Evolutionary conservation across 2,329 filamentous ascomycete genomes (phyloP).

Genomic region (Calonectria honghensis): DNA sequence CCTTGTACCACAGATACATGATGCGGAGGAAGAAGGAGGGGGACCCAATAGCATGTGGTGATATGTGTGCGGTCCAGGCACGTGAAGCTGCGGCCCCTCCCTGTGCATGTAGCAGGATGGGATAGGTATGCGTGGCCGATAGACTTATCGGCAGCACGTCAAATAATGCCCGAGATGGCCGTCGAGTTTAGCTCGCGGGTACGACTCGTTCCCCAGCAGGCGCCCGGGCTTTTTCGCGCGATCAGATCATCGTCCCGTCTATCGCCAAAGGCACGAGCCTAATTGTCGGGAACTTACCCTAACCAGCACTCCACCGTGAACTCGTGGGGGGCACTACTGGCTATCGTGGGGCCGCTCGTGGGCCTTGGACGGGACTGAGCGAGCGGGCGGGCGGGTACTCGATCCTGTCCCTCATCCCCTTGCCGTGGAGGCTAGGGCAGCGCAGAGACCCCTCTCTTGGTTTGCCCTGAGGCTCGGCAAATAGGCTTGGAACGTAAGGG

Average conservation of each 20-base stretch:
- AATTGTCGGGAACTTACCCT: not conserved
- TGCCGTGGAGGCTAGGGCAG: conserved; percentile 2
- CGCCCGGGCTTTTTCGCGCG: not conserved
- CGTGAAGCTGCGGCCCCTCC: not conserved
- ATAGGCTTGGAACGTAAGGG: not conserved
- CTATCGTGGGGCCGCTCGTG: conserved; percentile 8
- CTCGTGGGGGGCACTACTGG: conserved; percentile 5
- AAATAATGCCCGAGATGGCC: not conserved
- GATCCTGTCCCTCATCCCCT: not conserved
- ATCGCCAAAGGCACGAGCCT: conserved; percentile 1
- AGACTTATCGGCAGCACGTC: not conserved
- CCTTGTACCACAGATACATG: conserved; percentile 1
- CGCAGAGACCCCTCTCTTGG: not conserved
- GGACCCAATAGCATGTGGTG: not conserved
- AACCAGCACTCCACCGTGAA: conserved; percentile 3
- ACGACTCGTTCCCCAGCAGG: not conserved
- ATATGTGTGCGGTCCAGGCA: not conserved
- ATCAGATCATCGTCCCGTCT: not conserved
- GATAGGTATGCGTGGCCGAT: not conserved
- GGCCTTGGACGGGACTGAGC: conserved; percentile 9
- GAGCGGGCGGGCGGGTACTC: not conserved
- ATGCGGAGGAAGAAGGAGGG: not conserved
- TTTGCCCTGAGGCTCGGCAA: conserved; percentile 2
- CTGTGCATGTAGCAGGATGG: not conserved
- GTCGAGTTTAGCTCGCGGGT: not conserved